Evolutionary conservation across 805 yeast genomes (phyloP).

Genomic region (Cyberlindnera samutprakarnensis): DNA sequence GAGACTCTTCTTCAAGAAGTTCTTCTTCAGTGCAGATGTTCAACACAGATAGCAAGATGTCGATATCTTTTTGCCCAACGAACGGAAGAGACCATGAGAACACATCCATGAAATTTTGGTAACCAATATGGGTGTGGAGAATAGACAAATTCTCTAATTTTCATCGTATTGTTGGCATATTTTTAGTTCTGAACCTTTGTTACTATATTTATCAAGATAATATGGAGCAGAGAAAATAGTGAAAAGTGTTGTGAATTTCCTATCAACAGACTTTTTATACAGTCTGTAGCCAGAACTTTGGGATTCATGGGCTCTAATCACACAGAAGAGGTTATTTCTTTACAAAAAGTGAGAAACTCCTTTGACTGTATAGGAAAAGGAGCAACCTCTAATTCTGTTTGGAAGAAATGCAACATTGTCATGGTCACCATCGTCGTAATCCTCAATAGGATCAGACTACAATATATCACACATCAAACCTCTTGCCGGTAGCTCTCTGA

Average conservation of each 20-base stretch:
- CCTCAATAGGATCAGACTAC: constrained; percentile 96
- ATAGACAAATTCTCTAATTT: constrained; percentile 87
- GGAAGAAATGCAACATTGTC: constrained; percentile 46
- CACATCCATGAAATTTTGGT: constrained; percentile 95
- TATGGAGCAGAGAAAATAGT: constrained; percentile 96
- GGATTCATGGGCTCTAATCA: constrained; percentile 94
- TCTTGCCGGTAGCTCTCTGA: constrained; percentile 86
- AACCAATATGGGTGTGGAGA: constrained; percentile 96
- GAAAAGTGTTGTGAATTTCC: constrained; percentile 84
- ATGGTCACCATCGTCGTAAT: constrained; percentile 62
- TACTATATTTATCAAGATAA: constrained; percentile 84
- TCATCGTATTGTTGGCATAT: constrained; percentile 88
- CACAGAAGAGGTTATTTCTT: constrained; percentile 69
- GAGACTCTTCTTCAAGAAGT: too few species aligned
- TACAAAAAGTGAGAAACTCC: constrained; percentile 72
- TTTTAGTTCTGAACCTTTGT: constrained; percentile 93
- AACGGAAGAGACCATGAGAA: constrained; percentile 97
- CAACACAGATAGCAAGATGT: constrained; percentile 81
- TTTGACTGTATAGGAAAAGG: constrained; percentile 77
- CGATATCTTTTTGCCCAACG: constrained; percentile 94
- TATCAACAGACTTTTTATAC: constrained; percentile 75
- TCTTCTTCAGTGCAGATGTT: constrained; percentile 96
- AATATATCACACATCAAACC: constrained; percentile 92
- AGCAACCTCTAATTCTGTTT: constrained; percentile 83
- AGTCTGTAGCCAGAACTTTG: constrained; percentile 96